Evolutionary conservation across 257 asterid species (phyloP).

Genomic region (Nemophila menziesii): DNA sequence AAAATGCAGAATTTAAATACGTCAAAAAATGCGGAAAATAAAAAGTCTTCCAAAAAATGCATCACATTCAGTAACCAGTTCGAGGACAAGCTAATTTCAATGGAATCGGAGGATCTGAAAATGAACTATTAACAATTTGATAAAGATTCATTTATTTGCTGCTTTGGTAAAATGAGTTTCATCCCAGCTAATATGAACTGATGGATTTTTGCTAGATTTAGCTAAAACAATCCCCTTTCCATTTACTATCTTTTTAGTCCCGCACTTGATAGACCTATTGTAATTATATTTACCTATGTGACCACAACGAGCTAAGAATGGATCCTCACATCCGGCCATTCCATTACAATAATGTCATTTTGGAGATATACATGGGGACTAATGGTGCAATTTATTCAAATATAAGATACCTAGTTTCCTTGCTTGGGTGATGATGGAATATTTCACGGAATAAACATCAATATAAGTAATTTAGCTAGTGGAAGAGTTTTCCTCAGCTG

Average conservation of each 20-base stretch:
- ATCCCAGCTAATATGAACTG: slow-evolving; percentile 49
- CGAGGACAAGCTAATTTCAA: slow-evolving; percentile 37
- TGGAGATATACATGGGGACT: too few relatives aligned
- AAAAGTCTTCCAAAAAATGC: too few relatives aligned
- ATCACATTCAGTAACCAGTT: not conserved
- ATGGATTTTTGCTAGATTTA: slow-evolving; percentile 47
- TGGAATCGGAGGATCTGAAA: slow-evolving; percentile 58
- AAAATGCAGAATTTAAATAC: too few relatives aligned
- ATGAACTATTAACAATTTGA: slow-evolving; percentile 45
- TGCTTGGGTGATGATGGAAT: slow-evolving; percentile 39
- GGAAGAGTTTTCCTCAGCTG: slow-evolving; percentile 53
- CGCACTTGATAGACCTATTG: slow-evolving; percentile 41
- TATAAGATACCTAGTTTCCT: slow-evolving; percentile 32
- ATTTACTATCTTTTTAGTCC: slow-evolving; percentile 36
- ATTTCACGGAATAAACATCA: slow-evolving; percentile 52
- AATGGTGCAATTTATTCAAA: too few relatives aligned
- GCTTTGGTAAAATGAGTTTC: slow-evolving; percentile 72
- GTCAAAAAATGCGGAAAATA: too few relatives aligned
- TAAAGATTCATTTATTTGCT: slow-evolving; percentile 66
- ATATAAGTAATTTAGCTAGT: slow-evolving; percentile 46
- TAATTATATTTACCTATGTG: slow-evolving; percentile 70
- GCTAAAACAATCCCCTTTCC: slow-evolving; percentile 46
- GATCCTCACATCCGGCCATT: slow-evolving; percentile 51
- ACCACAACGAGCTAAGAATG: slow-evolving; percentile 66
- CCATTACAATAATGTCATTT: not conserved